Evolutionary conservation across 345 rosid species (phyloP).

Genomic region (Mercurialis annua): DNA sequence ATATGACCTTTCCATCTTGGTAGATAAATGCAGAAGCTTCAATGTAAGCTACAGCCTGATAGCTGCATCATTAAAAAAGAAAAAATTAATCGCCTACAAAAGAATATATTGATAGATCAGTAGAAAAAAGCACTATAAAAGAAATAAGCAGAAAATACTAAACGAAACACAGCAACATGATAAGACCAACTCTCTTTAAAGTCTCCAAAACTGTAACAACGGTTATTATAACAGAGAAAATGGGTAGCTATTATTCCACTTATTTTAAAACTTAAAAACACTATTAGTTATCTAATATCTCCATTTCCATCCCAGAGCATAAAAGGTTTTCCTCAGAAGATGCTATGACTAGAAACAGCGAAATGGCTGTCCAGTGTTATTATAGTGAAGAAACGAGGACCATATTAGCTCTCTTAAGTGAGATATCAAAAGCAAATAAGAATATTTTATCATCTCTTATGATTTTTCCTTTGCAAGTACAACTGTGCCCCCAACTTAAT

Average conservation of each 20-base stretch:
- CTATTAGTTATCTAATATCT: background rate
- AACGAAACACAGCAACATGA: background rate
- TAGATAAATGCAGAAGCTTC: constrained; percentile 95
- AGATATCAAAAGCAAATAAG: background rate
- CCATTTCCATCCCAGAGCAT: background rate
- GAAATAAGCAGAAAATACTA: background rate
- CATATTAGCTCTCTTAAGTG: background rate
- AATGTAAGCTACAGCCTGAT: constrained; percentile 92
- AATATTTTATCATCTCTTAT: background rate
- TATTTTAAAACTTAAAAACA: too few species aligned
- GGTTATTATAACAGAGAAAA: background rate
- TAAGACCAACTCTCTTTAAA: background rate
- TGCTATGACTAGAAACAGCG: constrained; percentile 2
- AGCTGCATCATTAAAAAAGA: constrained; percentile 47
- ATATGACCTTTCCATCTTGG: constrained; percentile 88
- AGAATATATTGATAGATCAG: constrained; percentile 1
- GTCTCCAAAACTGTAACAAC: constrained; percentile 1
- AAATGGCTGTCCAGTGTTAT: background rate
- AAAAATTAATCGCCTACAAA: constrained; percentile 3
- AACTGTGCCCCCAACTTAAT: background rate
- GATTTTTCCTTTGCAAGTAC: too few species aligned
- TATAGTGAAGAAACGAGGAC: background rate
- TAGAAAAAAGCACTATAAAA: constrained; percentile 4
- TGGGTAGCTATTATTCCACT: background rate
- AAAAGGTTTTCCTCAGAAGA: background rate